Conservation (phyloP, 2,329 filamentous ascomycete species). For the Phaeophleospora eucalypticola region DNA sequence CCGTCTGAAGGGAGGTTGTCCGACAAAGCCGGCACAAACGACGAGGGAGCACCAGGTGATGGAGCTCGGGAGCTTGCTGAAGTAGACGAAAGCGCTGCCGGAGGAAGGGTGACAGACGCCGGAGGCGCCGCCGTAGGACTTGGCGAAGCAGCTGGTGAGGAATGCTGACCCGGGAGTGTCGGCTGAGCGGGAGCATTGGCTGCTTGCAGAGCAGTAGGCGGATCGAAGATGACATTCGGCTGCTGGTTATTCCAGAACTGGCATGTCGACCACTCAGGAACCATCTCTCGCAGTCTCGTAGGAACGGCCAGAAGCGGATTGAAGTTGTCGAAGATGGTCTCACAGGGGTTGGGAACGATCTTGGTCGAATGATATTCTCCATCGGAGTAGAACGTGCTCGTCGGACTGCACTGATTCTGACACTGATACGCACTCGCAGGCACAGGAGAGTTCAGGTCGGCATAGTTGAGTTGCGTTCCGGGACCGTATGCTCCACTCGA, state of each 20-base stretch:
- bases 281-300: slow-evolving; percentile 11
- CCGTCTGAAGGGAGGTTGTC: background rate
- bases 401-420: slow-evolving; percentile 9
- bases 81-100: too few species aligned
- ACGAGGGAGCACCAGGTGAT: background rate
- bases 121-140: background rate
- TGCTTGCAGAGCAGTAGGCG: slow-evolving; percentile 12
- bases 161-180: background rate
- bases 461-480: slow-evolving; percentile 19
- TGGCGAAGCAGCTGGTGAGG: background rate
- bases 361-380: background rate
- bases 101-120: background rate
- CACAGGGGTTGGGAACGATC: slow-evolving; percentile 10
- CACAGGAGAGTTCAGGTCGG: slow-evolving; percentile 21
- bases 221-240: slow-evolving; percentile 17
- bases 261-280: slow-evolving; percentile 14
- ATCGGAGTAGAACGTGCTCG: background rate
- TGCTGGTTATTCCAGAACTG: slow-evolving; percentile 11
- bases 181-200: background rate
- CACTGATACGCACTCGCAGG: slow-evolving; percentile 22
- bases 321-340: slow-evolving; percentile 19
- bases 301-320: slow-evolving; percentile 19
- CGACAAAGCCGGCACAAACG: too few species aligned
- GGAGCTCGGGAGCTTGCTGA: too few species aligned
- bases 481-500: slow-evolving; percentile 5